Evolutionary conservation across 495 filamentous ascomycete species (phyloP), one percentile per base, ranked within the genome.

Genomic region (Tuber indicum): DNA sequence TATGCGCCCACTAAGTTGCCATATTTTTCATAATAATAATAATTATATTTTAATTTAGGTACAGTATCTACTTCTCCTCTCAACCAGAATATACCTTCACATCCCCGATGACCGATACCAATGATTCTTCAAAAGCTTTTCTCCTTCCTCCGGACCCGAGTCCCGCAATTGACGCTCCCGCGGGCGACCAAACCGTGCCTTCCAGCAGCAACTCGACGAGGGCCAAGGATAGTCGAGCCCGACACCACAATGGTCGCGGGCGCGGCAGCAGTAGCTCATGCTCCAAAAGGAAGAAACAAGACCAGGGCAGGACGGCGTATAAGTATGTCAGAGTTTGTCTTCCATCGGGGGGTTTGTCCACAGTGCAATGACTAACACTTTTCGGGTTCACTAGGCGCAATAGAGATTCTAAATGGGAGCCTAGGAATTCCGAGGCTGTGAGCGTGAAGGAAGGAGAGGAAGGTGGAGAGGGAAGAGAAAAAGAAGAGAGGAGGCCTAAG

Each of bases 401-500:
- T 78, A 70, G 17, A 72, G 74, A 32, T 80, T 75, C 2, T 74
- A 80, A 44, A 77, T 73, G n/a, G 74, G 74, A n/a, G 78, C 47
- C n/a, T 23, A 23, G 44, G 78, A 72, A 49, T 46, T 41, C 32
- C 26, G 47, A 46, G 47, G 72, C 23, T 52, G 42, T 19, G 58
- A 70, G 45, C 42, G 69, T 10, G 78, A 79, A 41, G 74, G 19
- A 23, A 12, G 71, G 17, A 41, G 21, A 21, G 23, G 75, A 75
- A 32, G 47, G 19, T 16, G 78, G 39, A 9, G 78, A 74, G 14
- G 74, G 36, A 3, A 44, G 32, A 1, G 81, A 75, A 23, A 83
- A 78, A 58, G 94, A 99, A 84, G 90, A 91, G 81, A 89, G 94
- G 72, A 91, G 90, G 71, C 96, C 96, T 5, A 98, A 99, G 86